phyloP scores from a whole-genome alignment of 768 basidiomycete genomes.

The Cyclocybe aegerita region DNA sequence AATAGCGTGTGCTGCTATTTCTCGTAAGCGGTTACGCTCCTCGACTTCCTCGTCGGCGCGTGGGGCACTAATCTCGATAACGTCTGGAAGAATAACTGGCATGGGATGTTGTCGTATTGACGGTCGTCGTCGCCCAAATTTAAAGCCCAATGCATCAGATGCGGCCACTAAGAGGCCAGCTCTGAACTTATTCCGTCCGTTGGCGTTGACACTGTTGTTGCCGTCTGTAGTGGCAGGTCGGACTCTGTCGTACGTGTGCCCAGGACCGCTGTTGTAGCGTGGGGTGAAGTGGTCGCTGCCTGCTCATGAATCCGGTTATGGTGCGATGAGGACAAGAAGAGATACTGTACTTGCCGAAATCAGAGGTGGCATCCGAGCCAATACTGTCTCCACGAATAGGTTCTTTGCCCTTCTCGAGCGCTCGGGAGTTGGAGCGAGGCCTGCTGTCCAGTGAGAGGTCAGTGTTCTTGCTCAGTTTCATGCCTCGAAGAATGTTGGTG shows the following conservation, averaged over 20 bases:
- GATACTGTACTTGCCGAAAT: constrained; percentile 12
- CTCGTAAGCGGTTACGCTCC: constrained; percentile 73
- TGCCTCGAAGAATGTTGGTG: constrained; percentile 9
- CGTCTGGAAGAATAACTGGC: constrained; percentile 57
- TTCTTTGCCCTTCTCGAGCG: constrained; percentile 32
- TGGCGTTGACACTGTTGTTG: neutral
- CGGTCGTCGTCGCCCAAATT: constrained; percentile 46
- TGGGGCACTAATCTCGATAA: constrained; percentile 68
- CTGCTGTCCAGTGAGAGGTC: constrained; percentile 13
- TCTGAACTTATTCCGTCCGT: constrained; percentile 33
- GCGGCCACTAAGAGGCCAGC: constrained; percentile 52
- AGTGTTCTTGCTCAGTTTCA: constrained; percentile 19
- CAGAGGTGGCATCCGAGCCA: constrained; percentile 12
- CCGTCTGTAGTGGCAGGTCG: constrained; percentile 22
- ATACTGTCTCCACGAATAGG: constrained; percentile 17
- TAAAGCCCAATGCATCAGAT: constrained; percentile 49
- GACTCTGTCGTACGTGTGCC: constrained; percentile 9
- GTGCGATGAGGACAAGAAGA: neutral
- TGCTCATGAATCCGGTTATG: constrained; percentile 1
- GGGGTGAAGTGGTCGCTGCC: constrained; percentile 21
- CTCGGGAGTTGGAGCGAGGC: constrained; percentile 17
- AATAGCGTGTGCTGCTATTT: constrained; percentile 75
- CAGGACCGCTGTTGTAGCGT: constrained; percentile 18
- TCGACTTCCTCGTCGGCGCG: constrained; percentile 61
- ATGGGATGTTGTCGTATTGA: constrained; percentile 32